Conservation (phyloP, 2,329 filamentous ascomycete species). For the Cercospora sojina region DNA sequence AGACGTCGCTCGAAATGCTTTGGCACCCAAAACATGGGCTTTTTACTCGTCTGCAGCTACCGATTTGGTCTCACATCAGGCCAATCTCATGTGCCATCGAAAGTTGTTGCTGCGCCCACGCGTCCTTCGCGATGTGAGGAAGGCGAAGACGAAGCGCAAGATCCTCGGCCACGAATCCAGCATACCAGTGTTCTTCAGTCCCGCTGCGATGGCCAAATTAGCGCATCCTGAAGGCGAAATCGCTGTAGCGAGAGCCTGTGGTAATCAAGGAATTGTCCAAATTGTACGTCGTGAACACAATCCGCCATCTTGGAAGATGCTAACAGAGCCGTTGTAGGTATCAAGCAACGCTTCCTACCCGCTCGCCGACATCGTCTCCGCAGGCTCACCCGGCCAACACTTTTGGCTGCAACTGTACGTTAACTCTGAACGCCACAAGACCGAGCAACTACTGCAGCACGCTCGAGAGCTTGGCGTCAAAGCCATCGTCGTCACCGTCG, state of each 20-base stretch:
- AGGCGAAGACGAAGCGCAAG: constrained; percentile 37
- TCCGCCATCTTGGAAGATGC: background rate
- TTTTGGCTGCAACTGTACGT: constrained; percentile 64
- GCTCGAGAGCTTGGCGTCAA: constrained; percentile 52
- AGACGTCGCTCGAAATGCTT: constrained; percentile 38
- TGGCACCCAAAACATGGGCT: constrained; percentile 40
- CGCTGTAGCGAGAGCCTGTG: constrained; percentile 34
- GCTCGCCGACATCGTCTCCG: constrained; percentile 30
- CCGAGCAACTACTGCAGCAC: constrained; percentile 50
- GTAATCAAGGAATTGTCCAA: constrained; percentile 23
- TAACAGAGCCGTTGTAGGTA: constrained; percentile 1
- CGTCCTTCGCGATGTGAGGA: constrained; percentile 44
- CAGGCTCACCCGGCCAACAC: constrained; percentile 25
- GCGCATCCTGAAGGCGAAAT: constrained; percentile 36
- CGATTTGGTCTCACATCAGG: constrained; percentile 46
- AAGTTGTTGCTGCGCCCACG: constrained; percentile 50
- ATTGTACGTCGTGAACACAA: constrained; percentile 12
- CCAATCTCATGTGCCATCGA: constrained; percentile 43
- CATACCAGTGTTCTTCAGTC: constrained; percentile 41
- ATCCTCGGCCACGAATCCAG: constrained; percentile 36
- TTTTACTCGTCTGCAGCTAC: constrained; percentile 52
- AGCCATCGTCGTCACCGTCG: constrained; percentile 59
- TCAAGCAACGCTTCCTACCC: constrained; percentile 36
- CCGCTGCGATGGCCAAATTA: constrained; percentile 36
- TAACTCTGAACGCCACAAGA: constrained; percentile 55